A percentile compares a stretch with the other conserved stretches of the same genome.
These are phyloP conservation scores for Coriaria nepalensis DNA, from an alignment of 306 rosid genomes.

Conservation along the genomic window DNA sequence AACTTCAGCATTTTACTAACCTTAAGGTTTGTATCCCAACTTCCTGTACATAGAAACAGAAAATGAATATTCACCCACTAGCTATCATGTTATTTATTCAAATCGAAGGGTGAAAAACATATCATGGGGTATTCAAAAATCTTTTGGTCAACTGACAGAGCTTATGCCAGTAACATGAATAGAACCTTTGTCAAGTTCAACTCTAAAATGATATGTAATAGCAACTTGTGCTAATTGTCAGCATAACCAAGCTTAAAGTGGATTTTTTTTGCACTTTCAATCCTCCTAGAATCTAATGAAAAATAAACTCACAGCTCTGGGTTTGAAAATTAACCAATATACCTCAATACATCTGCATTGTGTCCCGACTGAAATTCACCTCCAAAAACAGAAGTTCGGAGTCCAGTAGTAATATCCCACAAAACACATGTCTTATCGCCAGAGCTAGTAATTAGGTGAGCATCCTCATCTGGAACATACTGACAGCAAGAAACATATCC, in stretches of 20 bases:
- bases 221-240: too few relatives aligned
- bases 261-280: too few relatives aligned
- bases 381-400: slow-evolving; percentile 85
- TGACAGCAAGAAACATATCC: slow-evolving; percentile 93
- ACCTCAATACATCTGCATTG: slow-evolving; percentile 83
- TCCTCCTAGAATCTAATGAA: slow-evolving; percentile 6
- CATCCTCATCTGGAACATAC: slow-evolving; percentile 87
- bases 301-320: slow-evolving; percentile 5
- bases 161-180: too few relatives aligned
- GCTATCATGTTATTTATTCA: neutral
- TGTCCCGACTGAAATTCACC: slow-evolving; percentile 99
- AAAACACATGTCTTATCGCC: slow-evolving; percentile 92
- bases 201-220: too few relatives aligned
- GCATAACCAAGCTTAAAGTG: too few relatives aligned
- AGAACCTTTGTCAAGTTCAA: too few relatives aligned
- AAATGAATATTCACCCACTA: neutral
- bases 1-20: slow-evolving; percentile 26
- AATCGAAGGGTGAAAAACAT: neutral
- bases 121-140: too few relatives aligned
- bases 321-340: slow-evolving; percentile 15
- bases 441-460: slow-evolving; percentile 79
- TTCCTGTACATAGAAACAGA: slow-evolving; percentile 72
- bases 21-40: slow-evolving; percentile 94
- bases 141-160: too few relatives aligned
- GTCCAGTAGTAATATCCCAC: slow-evolving; percentile 96